Evolutionary conservation across 164 flowering plant species (phyloP).

Genomic region (Taxillus chinensis): DNA sequence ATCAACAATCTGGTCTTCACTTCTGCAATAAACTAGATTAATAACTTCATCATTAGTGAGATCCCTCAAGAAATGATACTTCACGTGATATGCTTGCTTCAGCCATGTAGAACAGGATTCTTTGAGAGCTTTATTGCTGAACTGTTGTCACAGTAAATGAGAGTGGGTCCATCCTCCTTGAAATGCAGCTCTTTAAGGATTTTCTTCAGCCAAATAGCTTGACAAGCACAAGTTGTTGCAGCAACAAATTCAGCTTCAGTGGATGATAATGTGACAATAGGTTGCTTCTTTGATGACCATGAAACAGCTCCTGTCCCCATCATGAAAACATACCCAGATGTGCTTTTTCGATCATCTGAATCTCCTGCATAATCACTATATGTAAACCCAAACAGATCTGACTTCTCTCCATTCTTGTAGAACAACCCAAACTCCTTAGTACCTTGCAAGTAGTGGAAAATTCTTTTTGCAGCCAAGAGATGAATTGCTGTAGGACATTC

Average conservation of each 20-base stretch:
- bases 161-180: not conserved
- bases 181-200: not conserved
- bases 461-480: not conserved
- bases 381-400: not conserved
- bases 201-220: not conserved
- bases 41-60: not conserved
- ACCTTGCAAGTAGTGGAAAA: not conserved
- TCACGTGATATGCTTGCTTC: not conserved
- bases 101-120: not conserved
- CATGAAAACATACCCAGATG: too few species aligned
- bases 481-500: not conserved
- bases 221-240: too few species aligned
- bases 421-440: not conserved
- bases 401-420: not conserved
- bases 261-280: too few species aligned
- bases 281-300: not conserved
- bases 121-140: not conserved
- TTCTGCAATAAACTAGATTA: not conserved
- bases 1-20: not conserved
- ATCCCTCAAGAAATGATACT: not conserved
- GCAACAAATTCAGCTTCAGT: too few species aligned
- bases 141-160: not conserved
- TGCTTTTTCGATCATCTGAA: too few species aligned
- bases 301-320: not conserved
- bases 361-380: too few species aligned